Percentiles rank a stretch among this genome's conserved stretches.
Evolutionary conservation across 2,329 filamentous ascomycete genomes (phyloP).

Genomic region (Talaromyces pinophilus): DNA sequence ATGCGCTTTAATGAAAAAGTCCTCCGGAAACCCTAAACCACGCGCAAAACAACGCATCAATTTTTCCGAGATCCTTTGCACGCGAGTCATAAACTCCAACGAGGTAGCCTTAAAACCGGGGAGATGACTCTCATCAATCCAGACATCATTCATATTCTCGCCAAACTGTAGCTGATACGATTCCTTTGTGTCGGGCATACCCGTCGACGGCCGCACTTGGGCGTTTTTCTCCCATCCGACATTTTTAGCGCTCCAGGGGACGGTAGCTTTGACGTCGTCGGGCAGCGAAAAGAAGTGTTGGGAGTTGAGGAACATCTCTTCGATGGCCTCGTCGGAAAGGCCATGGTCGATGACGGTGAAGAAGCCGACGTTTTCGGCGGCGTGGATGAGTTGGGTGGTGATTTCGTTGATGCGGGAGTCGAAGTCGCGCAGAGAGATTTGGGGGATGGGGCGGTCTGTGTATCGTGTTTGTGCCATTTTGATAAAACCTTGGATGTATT

Average conservation of each 20-base stretch:
- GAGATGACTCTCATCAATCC: conserved; percentile 53
- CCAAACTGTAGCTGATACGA: conserved; percentile 65
- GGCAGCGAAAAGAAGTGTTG: conserved; percentile 58
- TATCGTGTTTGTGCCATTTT: conserved; percentile 44
- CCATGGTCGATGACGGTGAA: conserved; percentile 60
- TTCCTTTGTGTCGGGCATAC: conserved; percentile 61
- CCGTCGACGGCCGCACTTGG: conserved; percentile 62
- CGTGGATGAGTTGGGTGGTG: conserved; percentile 53
- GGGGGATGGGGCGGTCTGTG: conserved; percentile 48
- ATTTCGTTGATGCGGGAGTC: conserved; percentile 56
- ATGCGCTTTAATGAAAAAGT: conserved; percentile 59
- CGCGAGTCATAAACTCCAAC: conserved; percentile 57
- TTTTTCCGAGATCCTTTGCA: conserved; percentile 56
- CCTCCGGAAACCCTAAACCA: conserved; percentile 57
- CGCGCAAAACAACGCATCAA: conserved; percentile 62
- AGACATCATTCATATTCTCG: conserved; percentile 54
- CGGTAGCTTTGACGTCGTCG: conserved; percentile 54
- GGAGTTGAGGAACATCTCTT: conserved; percentile 55
- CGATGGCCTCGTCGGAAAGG: conserved; percentile 52
- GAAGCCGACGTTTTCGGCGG: conserved; percentile 62
- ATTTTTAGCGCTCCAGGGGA: conserved; percentile 59
- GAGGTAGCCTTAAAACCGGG: conserved; percentile 52
- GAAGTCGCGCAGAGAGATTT: conserved; percentile 59
- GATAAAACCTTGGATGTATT: neutral
- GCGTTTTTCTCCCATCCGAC: conserved; percentile 63